Evolutionary conservation across 225 moss, liverwort and hornwort species (phyloP).

Genomic region (Climacium dendroides): DNA sequence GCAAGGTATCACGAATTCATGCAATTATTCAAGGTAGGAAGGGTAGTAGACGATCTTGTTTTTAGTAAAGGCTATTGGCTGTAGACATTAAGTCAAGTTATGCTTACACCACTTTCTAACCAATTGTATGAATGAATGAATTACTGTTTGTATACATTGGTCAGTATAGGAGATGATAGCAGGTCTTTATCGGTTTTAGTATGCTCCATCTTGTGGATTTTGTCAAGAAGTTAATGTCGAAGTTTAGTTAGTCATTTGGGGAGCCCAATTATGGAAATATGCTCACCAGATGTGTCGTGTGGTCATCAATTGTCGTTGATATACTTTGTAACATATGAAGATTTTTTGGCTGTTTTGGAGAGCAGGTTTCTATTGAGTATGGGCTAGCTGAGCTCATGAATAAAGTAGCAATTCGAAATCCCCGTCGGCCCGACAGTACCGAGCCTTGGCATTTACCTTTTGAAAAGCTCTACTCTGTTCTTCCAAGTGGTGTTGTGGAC

Average conservation of each 20-base stretch:
- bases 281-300: neutral
- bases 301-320: neutral
- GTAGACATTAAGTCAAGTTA: neutral
- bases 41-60: neutral
- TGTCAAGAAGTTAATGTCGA: neutral
- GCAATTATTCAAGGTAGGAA: neutral
- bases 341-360: neutral
- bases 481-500: conserved; percentile 20
- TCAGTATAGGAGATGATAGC: neutral
- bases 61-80: no score
- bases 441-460: conserved; percentile 35
- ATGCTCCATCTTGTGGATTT: neutral
- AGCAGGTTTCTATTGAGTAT: conserved; percentile 35
- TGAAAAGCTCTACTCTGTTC: conserved; percentile 13
- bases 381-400: conserved; percentile 50
- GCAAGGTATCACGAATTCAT: no score
- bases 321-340: neutral
- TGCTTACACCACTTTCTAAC: neutral
- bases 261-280: neutral
- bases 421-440: neutral
- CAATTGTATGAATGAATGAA: neutral
- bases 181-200: neutral
- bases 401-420: conserved; percentile 30
- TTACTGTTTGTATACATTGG: neutral
- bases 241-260: neutral